Evolutionary conservation across 768 basidiomycete genomes (phyloP).

Genomic region (Myochromella boudieri): DNA sequence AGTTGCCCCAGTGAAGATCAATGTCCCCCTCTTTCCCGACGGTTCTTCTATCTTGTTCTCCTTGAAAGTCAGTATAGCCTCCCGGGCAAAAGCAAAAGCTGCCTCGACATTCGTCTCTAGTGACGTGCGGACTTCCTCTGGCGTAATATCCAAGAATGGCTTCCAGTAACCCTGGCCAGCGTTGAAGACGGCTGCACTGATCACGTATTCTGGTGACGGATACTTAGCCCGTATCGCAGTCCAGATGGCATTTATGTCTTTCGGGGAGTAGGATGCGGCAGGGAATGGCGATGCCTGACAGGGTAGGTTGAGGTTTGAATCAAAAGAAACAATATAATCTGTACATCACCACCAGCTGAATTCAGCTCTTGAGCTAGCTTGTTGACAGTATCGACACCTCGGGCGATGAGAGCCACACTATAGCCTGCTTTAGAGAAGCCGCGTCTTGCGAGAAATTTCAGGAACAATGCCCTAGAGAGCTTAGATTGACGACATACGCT

Average conservation of each 20-base stretch:
- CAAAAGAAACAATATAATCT: not conserved
- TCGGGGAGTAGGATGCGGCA: conserved; percentile 46
- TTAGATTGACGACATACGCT: not conserved
- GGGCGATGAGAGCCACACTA: conserved; percentile 63
- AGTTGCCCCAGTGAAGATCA: conserved; percentile 77
- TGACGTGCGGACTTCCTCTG: conserved; percentile 51
- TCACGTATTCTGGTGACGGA: conserved; percentile 45
- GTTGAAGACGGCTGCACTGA: conserved; percentile 69
- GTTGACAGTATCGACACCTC: conserved; percentile 53
- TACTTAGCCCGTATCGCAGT: conserved; percentile 43
- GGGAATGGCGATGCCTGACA: conserved; percentile 59
- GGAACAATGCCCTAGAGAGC: not conserved
- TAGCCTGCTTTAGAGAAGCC: conserved; percentile 64
- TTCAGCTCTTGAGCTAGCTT: conserved; percentile 35
- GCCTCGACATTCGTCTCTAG: conserved; percentile 54
- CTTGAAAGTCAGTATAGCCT: conserved; percentile 59
- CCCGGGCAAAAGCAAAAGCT: conserved; percentile 64
- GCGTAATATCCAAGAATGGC: conserved; percentile 63
- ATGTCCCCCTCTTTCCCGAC: conserved; percentile 57
- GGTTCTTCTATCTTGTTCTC: conserved; percentile 49
- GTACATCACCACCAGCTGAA: not conserved
- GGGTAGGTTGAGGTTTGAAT: not conserved
- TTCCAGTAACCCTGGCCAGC: conserved; percentile 59
- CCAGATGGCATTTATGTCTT: conserved; percentile 53
- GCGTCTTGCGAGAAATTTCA: conserved; percentile 36